phyloP scores from a whole-genome alignment of 257 asterid genomes.

The Lycium ferocissimum region DNA sequence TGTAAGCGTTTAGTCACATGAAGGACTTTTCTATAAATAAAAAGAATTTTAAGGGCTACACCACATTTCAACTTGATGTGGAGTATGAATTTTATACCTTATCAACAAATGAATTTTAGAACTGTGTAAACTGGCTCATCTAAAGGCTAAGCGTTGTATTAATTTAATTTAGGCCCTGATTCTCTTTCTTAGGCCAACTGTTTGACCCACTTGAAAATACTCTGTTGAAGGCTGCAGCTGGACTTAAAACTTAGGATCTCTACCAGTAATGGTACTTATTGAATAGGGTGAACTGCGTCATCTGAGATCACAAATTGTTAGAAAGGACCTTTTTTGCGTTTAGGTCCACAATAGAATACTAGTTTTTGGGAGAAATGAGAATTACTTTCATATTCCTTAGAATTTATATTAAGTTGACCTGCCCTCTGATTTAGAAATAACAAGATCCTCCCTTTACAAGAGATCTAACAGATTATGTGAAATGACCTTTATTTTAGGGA shows the following conservation, averaged over 20 bases:
- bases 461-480: constrained; percentile 14
- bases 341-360: neutral
- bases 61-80: constrained; percentile 17
- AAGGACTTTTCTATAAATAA: neutral
- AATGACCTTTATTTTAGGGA: neutral
- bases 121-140: neutral
- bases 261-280: neutral
- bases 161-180: neutral
- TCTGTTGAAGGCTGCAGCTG: neutral
- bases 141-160: neutral
- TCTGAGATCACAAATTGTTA: neutral
- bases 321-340: neutral
- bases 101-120: neutral
- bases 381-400: neutral
- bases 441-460: neutral
- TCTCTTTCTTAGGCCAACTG: neutral
- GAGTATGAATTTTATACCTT: neutral
- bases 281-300: neutral
- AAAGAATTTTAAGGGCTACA: neutral
- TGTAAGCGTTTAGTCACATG: neutral
- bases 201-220: neutral
- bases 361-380: neutral
- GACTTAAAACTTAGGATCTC: neutral
- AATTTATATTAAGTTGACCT: neutral
- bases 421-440: neutral